Percentiles rank a stretch among this genome's conserved stretches.
Conservation (phyloP, 2,329 filamentous ascomycete genomes). For the Sclerotinia minor region DNA sequence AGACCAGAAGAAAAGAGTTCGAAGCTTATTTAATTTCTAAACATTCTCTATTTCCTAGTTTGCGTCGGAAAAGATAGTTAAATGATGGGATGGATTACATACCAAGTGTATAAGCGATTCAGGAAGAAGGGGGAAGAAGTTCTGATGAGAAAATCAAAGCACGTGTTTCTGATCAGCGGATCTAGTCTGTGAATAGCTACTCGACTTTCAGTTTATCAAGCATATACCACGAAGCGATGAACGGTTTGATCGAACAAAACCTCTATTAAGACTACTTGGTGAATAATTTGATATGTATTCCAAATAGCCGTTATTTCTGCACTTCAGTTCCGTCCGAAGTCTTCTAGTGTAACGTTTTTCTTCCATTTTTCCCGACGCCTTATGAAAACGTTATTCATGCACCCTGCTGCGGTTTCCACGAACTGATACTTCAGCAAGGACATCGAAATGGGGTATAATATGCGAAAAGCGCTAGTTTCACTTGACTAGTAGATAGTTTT, state of each 20-base stretch:
- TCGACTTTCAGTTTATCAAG: not conserved
- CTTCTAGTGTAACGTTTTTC: not conserved
- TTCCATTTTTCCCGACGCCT: not conserved
- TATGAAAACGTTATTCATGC: not conserved
- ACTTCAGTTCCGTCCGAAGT: not conserved
- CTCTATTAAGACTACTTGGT: too few species aligned
- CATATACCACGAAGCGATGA: not conserved
- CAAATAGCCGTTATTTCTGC: not conserved
- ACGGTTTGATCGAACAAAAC: not conserved
- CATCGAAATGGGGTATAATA: too few species aligned
- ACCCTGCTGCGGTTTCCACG: not conserved
- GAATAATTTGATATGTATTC: not conserved
- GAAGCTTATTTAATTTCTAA: not conserved
- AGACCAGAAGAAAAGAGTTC: not conserved
- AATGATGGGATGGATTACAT: not conserved
- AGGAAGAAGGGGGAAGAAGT: not conserved
- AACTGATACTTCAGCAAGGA: not conserved
- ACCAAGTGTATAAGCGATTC: not conserved
- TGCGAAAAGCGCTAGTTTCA: too few species aligned
- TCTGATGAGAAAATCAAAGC: not conserved
- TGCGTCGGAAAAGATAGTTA: not conserved
- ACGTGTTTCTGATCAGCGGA: constrained; percentile 4
- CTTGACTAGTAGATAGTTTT: too few species aligned
- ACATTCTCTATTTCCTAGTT: not conserved
- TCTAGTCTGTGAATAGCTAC: too few species aligned